Base-by-base conservation (phyloP, 2,329 filamentous ascomycete species). In the Lasiodiplodia theobromae region DNA sequence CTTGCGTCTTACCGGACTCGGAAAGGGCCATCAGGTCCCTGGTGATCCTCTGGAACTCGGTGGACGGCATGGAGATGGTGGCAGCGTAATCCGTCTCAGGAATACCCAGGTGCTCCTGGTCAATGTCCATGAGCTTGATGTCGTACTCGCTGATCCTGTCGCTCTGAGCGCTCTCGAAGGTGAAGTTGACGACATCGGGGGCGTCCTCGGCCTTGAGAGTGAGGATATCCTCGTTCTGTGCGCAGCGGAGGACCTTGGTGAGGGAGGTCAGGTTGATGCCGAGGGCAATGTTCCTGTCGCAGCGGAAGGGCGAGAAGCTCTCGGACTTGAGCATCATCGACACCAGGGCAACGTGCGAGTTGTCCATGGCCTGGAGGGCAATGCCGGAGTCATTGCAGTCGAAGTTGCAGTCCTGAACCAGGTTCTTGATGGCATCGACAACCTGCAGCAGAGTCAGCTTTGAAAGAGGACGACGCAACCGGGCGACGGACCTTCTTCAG, bases 381-480 rank as follows among this genome's bases (percentile, higher is more conserved):
- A 99, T 96, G 71, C 96, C 96, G 67, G 93, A 95, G 87, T 99
- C 96, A 91, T 98, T 99, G 91, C 96, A 99, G 87, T 99, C 96
- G 85, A 99, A 99, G 85, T 99, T 99, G 90, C 96, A 99, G 85
- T 99, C 96, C 83, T 98, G 96, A 66, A 99, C 96, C 64, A 99
- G 90, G 78, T 99, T 96, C 84, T 97, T 98, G 90, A 99, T 97
- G 76, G 96, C 93, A 81, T 99, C 96, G 77, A 99, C 94, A 72
- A 98, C 93, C 94, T 97, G 74, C 21, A 60, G 23, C 56, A 7
- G 69, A 54, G 67, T 72, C 68, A 78, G 74, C 37, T 70, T 53
- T 64, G 37, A 31, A 37, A 1, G 53, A 37, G 28, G 6, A 34
- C 25, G 40, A 18, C 28, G 47, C 10, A 47, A 38, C 21, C 21